Evolutionary conservation across 164 flowering plant species (phyloP).

Genomic region (Nymphaea thermarum): DNA sequence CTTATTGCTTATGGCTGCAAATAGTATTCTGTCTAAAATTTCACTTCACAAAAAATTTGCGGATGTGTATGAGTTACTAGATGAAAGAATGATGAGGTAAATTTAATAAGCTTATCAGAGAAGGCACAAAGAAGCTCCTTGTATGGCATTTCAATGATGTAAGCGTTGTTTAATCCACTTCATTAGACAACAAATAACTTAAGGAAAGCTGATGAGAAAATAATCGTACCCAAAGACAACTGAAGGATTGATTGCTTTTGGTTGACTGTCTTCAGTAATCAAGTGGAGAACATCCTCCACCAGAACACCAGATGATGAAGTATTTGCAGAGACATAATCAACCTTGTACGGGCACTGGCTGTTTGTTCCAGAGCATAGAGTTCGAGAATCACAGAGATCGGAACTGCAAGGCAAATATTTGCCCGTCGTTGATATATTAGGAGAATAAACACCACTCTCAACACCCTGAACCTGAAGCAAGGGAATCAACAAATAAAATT

Average conservation of each 20-base stretch:
- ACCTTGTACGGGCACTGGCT: constrained; percentile 53
- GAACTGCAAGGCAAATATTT: constrained; percentile 44
- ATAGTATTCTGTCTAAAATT: no score
- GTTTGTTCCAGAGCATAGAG: constrained; percentile 22
- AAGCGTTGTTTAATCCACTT: no score
- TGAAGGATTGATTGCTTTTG: constrained; percentile 30
- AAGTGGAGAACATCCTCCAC: constrained; percentile 78
- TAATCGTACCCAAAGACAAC: constrained; percentile 67
- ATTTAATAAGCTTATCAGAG: no score
- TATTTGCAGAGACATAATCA: constrained; percentile 46
- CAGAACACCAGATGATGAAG: constrained; percentile 64
- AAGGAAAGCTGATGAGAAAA: neutral
- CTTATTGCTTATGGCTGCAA: no score
- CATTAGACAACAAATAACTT: neutral
- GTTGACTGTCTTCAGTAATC: constrained; percentile 29
- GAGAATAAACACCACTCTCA: constrained; percentile 53
- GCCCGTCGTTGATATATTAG: constrained; percentile 62
- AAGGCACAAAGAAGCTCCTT: no score
- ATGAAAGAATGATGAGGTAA: no score
- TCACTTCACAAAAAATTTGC: no score
- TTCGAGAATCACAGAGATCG: constrained; percentile 25
- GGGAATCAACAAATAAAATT: neutral
- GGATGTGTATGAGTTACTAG: no score
- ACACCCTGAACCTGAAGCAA: constrained; percentile 27
- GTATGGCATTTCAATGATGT: no score